Evolutionary conservation across 805 yeast genomes (phyloP).

Genomic region (Ogataea nakhonphanomensis): DNA sequence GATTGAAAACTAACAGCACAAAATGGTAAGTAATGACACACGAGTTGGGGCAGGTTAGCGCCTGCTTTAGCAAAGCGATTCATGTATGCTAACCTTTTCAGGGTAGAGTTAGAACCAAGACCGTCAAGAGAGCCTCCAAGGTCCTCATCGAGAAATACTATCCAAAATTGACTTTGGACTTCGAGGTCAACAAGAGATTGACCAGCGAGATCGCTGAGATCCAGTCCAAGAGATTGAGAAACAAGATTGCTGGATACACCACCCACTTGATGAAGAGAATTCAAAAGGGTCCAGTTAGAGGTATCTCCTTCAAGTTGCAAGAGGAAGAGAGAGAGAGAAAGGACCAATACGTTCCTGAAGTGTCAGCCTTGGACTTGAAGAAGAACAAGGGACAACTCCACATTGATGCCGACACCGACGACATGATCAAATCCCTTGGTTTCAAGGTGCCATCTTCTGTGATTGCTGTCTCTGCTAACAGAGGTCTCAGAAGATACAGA

Average conservation of each 20-base stretch:
- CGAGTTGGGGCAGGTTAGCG: not conserved
- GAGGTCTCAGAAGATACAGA: constrained; percentile 83
- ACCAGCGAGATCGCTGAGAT: constrained; percentile 97
- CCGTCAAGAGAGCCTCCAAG: constrained; percentile 99
- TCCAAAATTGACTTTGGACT: constrained; percentile 99
- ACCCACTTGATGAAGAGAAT: constrained; percentile 99
- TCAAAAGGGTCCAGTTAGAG: constrained; percentile 99
- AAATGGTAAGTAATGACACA: constrained; percentile 27
- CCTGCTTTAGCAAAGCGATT: constrained; percentile 2
- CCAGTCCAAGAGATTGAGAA: constrained; percentile 99
- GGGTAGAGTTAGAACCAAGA: constrained; percentile 99
- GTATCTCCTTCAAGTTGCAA: constrained; percentile 99
- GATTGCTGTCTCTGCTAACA: constrained; percentile 83
- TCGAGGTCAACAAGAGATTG: constrained; percentile 99
- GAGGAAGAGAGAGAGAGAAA: constrained; percentile 99
- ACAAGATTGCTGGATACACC: constrained; percentile 99
- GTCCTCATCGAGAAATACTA: constrained; percentile 98
- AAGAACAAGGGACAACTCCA: constrained; percentile 94
- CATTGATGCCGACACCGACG: constrained; percentile 96
- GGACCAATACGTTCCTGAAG: constrained; percentile 99
- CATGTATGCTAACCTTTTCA: constrained; percentile 26
- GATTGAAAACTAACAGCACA: constrained; percentile 16
- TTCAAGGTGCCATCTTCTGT: constrained; percentile 84
- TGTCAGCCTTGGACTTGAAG: constrained; percentile 97
- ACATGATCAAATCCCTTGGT: constrained; percentile 91